A percentile compares a stretch with the other conserved stretches of the same genome.
Evolutionary conservation across 208 protist species (phyloP).

Genomic region (Acanthamoeba castellanii): DNA sequence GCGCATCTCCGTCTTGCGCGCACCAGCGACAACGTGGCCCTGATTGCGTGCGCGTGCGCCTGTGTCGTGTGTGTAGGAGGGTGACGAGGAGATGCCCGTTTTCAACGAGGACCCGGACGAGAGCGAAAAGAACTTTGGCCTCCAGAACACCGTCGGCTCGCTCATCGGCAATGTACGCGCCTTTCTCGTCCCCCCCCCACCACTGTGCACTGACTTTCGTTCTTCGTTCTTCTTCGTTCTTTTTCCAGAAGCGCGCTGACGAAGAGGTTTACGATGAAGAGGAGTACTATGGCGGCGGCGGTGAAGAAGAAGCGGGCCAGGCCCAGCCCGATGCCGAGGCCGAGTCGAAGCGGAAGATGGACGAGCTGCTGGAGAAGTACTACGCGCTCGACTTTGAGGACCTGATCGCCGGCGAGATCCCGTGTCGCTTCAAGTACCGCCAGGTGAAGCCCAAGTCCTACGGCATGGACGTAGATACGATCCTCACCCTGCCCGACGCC

Average conservation of each 20-base stretch:
- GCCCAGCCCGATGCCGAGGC: neutral
- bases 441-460: conserved; percentile 48
- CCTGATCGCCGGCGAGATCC: conserved; percentile 55
- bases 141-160: neutral
- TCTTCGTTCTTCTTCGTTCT: too few relatives aligned
- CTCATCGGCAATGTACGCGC: neutral
- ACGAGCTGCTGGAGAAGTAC: conserved; percentile 12
- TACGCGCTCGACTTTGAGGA: conserved; percentile 67
- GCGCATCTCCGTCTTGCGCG: neutral
- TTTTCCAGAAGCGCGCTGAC: neutral
- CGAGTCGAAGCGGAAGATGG: conserved; percentile 1
- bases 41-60: too few relatives aligned
- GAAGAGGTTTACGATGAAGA: neutral
- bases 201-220: neutral
- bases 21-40: too few relatives aligned
- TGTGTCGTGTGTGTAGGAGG: neutral
- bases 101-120: conserved; percentile 18
- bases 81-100: neutral
- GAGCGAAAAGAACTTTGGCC: neutral
- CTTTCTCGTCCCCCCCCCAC: neutral
- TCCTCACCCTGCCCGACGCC: conserved; percentile 3
- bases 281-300: neutral
- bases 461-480: conserved; percentile 1
- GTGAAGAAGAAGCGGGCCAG: neutral
- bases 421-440: conserved; percentile 66